Evolutionary conservation across 495 filamentous ascomycete species (phyloP), one percentile per base, ranked within the genome.

Genomic region (Emericellopsis terricola): DNA sequence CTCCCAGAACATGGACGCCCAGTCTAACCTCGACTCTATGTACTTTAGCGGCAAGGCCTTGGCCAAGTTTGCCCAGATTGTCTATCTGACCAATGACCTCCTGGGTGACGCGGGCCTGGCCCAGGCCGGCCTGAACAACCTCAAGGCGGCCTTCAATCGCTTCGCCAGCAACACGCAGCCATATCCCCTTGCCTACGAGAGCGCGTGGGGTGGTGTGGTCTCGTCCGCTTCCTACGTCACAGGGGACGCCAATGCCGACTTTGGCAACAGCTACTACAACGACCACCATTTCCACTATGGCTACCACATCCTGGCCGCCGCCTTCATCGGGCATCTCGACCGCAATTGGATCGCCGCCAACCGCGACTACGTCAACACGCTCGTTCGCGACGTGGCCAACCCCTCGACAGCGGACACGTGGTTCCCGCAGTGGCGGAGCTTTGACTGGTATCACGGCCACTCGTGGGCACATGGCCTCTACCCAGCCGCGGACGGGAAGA

Each of bases 381-480:
- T 92, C 18, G 71, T 83, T 20, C 68, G 79, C 21, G 77, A 92
- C 48, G 63, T 77, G 19, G 73, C 84, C 37, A 96, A 93, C 46
- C 76, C 89, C 0, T 70, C 68, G 29, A 39, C 62, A 2, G 41
- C 59, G 16, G 89, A 94, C 49, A 59, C 61, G 11, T 72, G 69
- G 43, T 97, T 94, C 59, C 84, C 91, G 0, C 75, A 84, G 45
- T 85, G 68, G 13, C 71, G 89, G 14, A 64, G 55, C 29, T 94
- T 96, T 44, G 89, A 97, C 54, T 94, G 84, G 80, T 94, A 70
- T 55, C 73, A 91, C 48, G 89, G 89, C 4, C 89, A 97, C 63
- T 85, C 78, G 6, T 97, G 87, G 81, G 91, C 89, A 1, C 82
- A 94, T 43, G 89, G 89, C 4, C 65, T 97, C 14, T 92, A 81